Conservation (phyloP, 2,329 filamentous ascomycete genomes). For the Pseudocercospora eumusae region DNA sequence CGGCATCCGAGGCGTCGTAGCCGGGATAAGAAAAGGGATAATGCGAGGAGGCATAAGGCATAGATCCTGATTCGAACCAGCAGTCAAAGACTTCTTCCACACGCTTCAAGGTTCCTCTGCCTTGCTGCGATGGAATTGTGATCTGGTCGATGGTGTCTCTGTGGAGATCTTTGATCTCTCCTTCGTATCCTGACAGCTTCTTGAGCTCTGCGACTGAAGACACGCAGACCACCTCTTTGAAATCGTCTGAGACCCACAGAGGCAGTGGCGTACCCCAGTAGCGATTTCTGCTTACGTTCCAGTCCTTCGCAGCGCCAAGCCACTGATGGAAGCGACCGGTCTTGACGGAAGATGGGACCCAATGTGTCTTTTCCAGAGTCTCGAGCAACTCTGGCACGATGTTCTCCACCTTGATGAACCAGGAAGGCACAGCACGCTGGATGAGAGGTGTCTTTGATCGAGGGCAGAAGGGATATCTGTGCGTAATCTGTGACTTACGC, state of each 20-base stretch:
- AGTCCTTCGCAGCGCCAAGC: conserved; percentile 88
- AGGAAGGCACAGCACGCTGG: conserved; percentile 86
- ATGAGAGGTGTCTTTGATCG: conserved; percentile 94
- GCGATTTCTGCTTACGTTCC: conserved; percentile 90
- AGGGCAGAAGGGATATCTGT: conserved; percentile 92
- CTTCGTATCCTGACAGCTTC: conserved; percentile 80
- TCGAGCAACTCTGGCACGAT: conserved; percentile 86
- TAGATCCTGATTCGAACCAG: conserved; percentile 95
- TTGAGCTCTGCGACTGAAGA: conserved; percentile 83
- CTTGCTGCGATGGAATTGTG: conserved; percentile 86
- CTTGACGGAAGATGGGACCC: conserved; percentile 89
- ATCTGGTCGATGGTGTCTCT: conserved; percentile 92
- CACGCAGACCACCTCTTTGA: conserved; percentile 81
- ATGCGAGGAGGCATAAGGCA: conserved; percentile 89
- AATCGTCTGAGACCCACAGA: conserved; percentile 86
- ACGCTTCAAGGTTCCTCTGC: conserved; percentile 78
- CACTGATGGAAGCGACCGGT: conserved; percentile 88
- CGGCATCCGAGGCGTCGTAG: conserved; percentile 35
- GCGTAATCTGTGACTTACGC: conserved; percentile 82
- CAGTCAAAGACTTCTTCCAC: conserved; percentile 92
- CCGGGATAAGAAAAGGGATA: conserved; percentile 91
- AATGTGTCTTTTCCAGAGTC: conserved; percentile 85
- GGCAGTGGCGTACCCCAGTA: conserved; percentile 96
- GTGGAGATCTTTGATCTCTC: conserved; percentile 82
- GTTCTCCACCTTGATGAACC: conserved; percentile 87